Evolutionary conservation across 768 basidiomycete species (phyloP), one percentile per base, ranked within the genome.

Genomic region (Leucogyrophana mollusca): DNA sequence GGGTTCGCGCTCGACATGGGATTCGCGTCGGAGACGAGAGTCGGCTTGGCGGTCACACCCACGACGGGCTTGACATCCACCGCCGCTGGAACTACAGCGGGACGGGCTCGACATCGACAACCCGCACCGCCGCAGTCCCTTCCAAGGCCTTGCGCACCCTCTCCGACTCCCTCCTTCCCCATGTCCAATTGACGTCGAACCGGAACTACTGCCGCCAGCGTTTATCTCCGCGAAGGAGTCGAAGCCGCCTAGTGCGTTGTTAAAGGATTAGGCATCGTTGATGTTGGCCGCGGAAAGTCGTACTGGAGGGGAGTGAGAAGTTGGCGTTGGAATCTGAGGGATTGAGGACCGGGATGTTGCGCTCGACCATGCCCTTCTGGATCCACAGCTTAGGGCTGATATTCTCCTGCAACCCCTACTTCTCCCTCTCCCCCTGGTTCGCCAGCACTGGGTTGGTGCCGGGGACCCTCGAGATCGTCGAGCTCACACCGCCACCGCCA

Each of bases 141-240:
- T 91, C 89, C 56, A 93, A 69, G 38, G 93, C 86, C 56, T 76
- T 80, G 56, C 84, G 71, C 1, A 93, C 86, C 67, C 91, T 93
- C 45, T 91, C 88, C 49, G 81, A 75, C 58, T 92, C 88, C 79
- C 45, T 37, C n/a, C n/a, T 3, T 45, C 45, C 14, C 49, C 34
- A 10, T 55, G 40, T n/a, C n/a, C n/a, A n/a, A n/a, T n/a, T 25
- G 67, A 61, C n/a, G 64, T 47, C 0, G 58, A 50, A 0, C 62
- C 34, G 3, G 67, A 55, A 11, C 59, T 57, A 33, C 83, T 39
- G 53, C 59, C 60, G 36, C 67, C 65, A 4, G 66, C 32, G 14
- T 61, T 55, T 47, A 59, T 46, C 57, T 61, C 62, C 56, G 67
- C 60, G 43, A 73, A n/a, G n/a, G n/a, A n/a, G n/a, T n/a, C n/a